A percentile compares a stretch with the other conserved stretches of the same genome.
Conservation (phyloP, 1,139 yeast species). For the Hyphopichia wangnamkhiaoensis region DNA sequence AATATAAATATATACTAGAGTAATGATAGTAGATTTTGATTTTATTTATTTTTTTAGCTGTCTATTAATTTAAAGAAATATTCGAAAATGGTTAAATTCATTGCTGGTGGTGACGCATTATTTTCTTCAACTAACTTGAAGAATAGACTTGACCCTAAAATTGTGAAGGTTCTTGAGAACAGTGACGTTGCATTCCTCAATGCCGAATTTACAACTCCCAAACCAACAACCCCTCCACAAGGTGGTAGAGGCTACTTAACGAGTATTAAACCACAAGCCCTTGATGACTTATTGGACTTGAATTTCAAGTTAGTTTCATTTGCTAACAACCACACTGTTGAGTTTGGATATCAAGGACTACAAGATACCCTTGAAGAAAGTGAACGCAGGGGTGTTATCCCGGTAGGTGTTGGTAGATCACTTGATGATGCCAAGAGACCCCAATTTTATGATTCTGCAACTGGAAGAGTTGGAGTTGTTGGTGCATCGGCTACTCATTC, state of each 20-base stretch:
- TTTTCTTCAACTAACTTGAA: conserved; percentile 17
- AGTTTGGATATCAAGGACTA: conserved; percentile 19
- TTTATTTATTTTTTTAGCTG: too few species aligned
- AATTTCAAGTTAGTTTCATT: conserved; percentile 17
- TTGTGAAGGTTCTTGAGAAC: conserved; percentile 13
- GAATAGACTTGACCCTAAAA: conserved; percentile 17
- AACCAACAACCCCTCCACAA: conserved; percentile 18
- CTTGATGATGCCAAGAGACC: conserved; percentile 19
- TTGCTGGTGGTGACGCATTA: conserved; percentile 21
- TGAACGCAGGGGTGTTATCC: conserved; percentile 15
- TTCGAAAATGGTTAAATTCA: conserved; percentile 7
- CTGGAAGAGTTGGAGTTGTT: conserved; percentile 20
- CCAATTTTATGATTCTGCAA: conserved; percentile 16
- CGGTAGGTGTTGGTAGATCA: conserved; percentile 20
- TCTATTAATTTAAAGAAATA: too few species aligned
- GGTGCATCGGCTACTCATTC: conserved; percentile 19
- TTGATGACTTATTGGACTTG: conserved; percentile 18
- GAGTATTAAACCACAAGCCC: conserved; percentile 15
- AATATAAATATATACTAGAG: too few species aligned
- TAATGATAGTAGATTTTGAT: too few species aligned
- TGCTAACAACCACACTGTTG: conserved; percentile 21
- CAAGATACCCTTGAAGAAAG: conserved; percentile 18
- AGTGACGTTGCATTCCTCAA: conserved; percentile 19
- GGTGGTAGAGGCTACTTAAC: conserved; percentile 19
- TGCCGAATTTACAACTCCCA: conserved; percentile 22